Base-by-base conservation (phyloP, 805 yeast species). In the Ogataea polymorpha region DNA sequence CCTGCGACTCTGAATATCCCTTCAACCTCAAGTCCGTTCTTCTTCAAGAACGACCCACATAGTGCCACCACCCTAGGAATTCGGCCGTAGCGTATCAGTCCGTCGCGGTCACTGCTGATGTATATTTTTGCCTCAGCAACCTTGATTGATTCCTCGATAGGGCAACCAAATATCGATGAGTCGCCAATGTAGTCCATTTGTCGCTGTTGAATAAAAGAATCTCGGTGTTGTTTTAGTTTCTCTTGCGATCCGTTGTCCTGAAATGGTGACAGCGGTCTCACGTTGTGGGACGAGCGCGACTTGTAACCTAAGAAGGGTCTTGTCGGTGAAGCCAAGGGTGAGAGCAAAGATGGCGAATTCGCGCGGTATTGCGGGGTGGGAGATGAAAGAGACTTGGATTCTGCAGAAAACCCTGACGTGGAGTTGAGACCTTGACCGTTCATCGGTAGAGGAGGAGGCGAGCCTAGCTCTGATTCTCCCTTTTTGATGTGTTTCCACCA, bases 1-100 rank as follows among this genome's bases (percentile, higher is more conserved):
- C 99, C 99, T 0, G 95, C 93, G 2, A 93, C 85, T 44, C 99
- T 71, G 61, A 93, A 93, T 3, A 93, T 86, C 5, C 99, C 99
- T 60, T 91, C 93, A 1, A 85, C 82, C 23, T 77, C 76, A 23
- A 88, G 68, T 2, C 84, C 95, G 48, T 86, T 79, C 34, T 78
- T 77, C 56, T 93, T 91, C 45, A 93, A 65, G 56, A 66, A 90
- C 0, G 86, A 81, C 1, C 98, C 97, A 66, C 99, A 91, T 52
- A 88, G 85, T 12, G 97, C 98, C n/a, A 93, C 95, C 11, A 93
- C 84, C 13, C 88, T 75, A 0, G 99, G 99, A 14, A 93, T 86
- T 39, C 80, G 71, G 16, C 98, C 99, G 59, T 87, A 93, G 36
- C 82, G 79, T 23, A 85, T 76, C 43, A 80, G 76, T 20, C 80